phyloP scores from a whole-genome alignment of 345 rosid genomes.

The Carallia pectinifolia region DNA sequence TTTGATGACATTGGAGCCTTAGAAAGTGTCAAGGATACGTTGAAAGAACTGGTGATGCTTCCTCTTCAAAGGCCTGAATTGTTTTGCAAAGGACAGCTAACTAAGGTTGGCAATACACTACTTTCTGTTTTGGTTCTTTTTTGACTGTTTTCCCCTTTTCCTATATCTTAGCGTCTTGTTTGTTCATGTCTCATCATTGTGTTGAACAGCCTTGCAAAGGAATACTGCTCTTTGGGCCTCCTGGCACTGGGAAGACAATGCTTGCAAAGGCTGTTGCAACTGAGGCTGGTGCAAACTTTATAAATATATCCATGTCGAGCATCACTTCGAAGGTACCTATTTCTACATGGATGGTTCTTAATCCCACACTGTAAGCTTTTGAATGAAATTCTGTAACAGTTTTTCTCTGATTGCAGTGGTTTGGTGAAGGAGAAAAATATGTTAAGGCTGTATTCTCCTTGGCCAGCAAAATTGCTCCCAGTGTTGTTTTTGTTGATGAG shows the following conservation, averaged over 20 bases:
- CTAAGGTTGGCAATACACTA: constrained; percentile 51
- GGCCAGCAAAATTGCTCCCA: constrained; percentile 98
- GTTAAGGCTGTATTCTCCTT: constrained; percentile 99
- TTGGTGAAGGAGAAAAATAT: constrained; percentile 99
- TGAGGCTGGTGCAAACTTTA: constrained; percentile 98
- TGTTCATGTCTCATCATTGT: not conserved
- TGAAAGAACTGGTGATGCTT: constrained; percentile 99
- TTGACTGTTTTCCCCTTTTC: not conserved
- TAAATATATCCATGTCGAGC: constrained; percentile 99
- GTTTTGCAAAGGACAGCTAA: constrained; percentile 96
- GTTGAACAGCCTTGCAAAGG: constrained; percentile 90
- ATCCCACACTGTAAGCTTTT: not conserved
- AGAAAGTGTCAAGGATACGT: constrained; percentile 95
- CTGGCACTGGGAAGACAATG: constrained; percentile 99
- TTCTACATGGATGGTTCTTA: not conserved
- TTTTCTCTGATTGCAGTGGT: constrained; percentile 71
- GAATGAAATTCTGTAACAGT: constrained; percentile 7
- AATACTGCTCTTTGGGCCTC: constrained; percentile 96
- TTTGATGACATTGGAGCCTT: constrained; percentile 98
- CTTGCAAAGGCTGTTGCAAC: constrained; percentile 99
- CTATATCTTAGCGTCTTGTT: not conserved
- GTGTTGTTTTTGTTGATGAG: constrained; percentile 98
- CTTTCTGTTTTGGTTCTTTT: not conserved
- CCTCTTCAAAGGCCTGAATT: constrained; percentile 99
- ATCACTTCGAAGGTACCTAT: constrained; percentile 88